Conservation (phyloP, 192 early-diverging fungal genomes). For the Dissophora ornata region DNA sequence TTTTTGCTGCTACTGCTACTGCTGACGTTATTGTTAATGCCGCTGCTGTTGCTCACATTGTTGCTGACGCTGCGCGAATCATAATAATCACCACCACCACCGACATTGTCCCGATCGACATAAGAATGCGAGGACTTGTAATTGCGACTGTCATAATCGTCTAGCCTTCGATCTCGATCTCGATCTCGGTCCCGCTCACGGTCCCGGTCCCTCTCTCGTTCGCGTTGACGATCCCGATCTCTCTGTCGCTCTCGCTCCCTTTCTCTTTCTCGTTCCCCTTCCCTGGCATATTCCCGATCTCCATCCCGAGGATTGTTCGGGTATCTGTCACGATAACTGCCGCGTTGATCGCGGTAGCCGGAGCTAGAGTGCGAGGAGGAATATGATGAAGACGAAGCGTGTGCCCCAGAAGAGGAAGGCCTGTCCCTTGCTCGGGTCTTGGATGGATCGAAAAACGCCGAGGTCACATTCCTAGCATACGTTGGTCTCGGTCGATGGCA, state of each 20-base stretch:
- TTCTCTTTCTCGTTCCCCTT: conserved; percentile 1
- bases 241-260: conserved; percentile 4
- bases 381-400: background rate
- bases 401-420: too few relatives aligned
- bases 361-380: background rate
- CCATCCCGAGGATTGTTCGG: background rate
- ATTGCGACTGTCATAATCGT: too few relatives aligned
- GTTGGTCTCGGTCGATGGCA: conserved; percentile 11
- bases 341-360: too few relatives aligned
- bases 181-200: too few relatives aligned
- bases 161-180: too few relatives aligned
- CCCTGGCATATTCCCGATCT: background rate
- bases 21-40: background rate
- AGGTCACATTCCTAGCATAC: background rate
- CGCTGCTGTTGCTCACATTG: background rate
- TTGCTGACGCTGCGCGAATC: background rate
- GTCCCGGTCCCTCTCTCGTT: conserved; percentile 3
- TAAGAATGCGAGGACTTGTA: too few relatives aligned
- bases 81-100: too few relatives aligned
- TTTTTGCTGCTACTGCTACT: background rate
- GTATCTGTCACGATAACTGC: too few relatives aligned
- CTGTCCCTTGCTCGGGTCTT: too few relatives aligned
- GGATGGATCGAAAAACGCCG: too few relatives aligned
- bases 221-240: conserved; percentile 4
- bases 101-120: background rate